Base-by-base conservation (phyloP, 2,329 filamentous ascomycete genomes). In the Plenodomus lindquistii region DNA sequence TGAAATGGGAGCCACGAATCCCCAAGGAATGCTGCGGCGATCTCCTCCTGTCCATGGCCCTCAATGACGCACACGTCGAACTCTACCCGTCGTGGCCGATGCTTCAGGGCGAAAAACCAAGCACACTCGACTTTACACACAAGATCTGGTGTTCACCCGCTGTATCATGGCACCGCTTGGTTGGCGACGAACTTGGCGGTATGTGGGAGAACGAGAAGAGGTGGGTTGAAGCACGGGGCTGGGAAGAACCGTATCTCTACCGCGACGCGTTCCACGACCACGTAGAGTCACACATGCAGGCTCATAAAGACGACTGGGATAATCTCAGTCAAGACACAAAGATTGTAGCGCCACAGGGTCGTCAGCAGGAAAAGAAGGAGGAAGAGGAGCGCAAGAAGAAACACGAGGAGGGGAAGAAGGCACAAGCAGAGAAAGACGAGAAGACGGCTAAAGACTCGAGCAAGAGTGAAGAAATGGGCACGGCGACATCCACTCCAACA, bases 111-210 rank as follows among this genome's bases (percentile, higher is more conserved):
- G 74, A 76, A 46, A 73, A 69, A 17, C 73, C 73, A 4, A 56
- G 57, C 29, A 72, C 69, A 0, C 62, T 78, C 21, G 68, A 74
- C 34, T 78, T 68, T 64, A 67, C 63, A 1, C 41, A 62, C 10
- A 63, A 59, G 29, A 64, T 75, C 16, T 79, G 76, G 75, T 79
- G 77, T 50, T 50, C 56, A 1, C 73, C 75, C 4, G 70, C 70
- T 10, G 56, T 78, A 3, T 71, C 69, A 3, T 74, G 70, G 71
- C 66, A 73, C 34, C 60, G 66, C 20, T 55, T 71, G 45, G 46
- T 50, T 2, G 31, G 47, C 2, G 54, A 54, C 1, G 57, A 66
- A 6, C 57, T 70, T 13, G 58, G 62, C 9, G 46, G 40, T 40
- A 54, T 70, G 21, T 73, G 70, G 70, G 48, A 62, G 4, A 45